Percentiles rank a stretch among this genome's conserved stretches.
phyloP scores from a whole-genome alignment of 108 stramenopile genomes.

The Cyclostephanos invisitatus region DNA sequence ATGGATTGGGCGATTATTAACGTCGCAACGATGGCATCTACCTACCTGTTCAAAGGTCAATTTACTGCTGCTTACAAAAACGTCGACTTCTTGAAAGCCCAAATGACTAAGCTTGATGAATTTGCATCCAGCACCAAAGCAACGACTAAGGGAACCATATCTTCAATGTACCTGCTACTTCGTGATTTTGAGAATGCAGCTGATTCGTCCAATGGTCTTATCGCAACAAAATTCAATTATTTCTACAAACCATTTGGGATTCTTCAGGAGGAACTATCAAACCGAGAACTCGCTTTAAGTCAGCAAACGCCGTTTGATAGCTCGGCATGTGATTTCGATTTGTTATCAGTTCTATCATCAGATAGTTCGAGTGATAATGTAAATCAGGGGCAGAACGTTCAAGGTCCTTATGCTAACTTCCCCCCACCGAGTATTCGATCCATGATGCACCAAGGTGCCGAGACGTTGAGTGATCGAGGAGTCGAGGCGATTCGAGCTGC shows the following conservation, averaged over 20 bases:
- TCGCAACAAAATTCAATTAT: constrained; percentile 21
- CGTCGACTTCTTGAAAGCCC: constrained; percentile 25
- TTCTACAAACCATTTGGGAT: constrained; percentile 23
- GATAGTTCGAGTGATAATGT: background rate
- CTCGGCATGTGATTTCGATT: constrained; percentile 12
- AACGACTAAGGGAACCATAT: constrained; percentile 24
- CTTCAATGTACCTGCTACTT: constrained; percentile 25
- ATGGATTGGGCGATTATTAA: constrained; percentile 32
- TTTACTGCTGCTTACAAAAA: constrained; percentile 14
- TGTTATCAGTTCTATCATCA: constrained; percentile 22
- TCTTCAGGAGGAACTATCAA: constrained; percentile 17
- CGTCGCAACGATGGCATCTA: constrained; percentile 28
- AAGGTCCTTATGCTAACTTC: background rate
- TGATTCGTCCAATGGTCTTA: constrained; percentile 18
- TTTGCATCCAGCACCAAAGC: constrained; percentile 35
- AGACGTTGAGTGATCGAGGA: constrained; percentile 31
- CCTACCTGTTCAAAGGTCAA: constrained; percentile 25
- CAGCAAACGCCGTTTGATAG: constrained; percentile 3
- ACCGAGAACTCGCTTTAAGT: constrained; percentile 13
- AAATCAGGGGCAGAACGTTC: background rate
- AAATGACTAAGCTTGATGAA: constrained; percentile 26
- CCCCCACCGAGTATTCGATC: background rate
- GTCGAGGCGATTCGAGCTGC: constrained; percentile 30
- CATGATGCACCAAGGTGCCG: constrained; percentile 30
- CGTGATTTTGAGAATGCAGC: constrained; percentile 18